Evolutionary conservation across 176 grass and related monocot genomes (phyloP).

Genomic region (Carex kokanica): DNA sequence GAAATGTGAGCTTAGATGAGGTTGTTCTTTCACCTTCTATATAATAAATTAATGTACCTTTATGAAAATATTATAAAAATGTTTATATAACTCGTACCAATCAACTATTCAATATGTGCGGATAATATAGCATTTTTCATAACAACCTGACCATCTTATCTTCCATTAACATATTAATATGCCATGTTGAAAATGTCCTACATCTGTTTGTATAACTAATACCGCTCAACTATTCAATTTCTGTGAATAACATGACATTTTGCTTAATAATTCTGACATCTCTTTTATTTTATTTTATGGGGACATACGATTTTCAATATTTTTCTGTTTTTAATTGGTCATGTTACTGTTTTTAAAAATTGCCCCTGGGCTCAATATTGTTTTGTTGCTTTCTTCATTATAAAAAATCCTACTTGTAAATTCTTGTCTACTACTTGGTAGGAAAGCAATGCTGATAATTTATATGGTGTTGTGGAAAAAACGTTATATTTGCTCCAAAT

Average conservation of each 20-base stretch:
- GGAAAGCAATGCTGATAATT: conserved; percentile 50
- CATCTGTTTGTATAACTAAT: neutral
- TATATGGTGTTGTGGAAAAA: conserved; percentile 79
- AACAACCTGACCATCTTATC: neutral
- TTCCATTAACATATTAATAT: neutral
- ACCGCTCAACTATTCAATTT: neutral
- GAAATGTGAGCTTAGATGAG: conserved; percentile 24
- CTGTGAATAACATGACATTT: neutral
- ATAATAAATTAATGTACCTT: neutral
- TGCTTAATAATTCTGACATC: neutral
- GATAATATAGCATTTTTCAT: neutral
- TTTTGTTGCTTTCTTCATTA: neutral
- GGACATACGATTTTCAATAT: neutral
- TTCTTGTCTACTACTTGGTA: conserved; percentile 5
- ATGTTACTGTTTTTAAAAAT: neutral
- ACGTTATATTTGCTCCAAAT: conserved; percentile 49
- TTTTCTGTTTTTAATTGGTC: neutral
- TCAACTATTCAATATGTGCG: neutral
- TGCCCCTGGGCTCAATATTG: neutral
- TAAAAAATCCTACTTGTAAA: neutral
- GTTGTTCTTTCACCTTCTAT: conserved; percentile 1
- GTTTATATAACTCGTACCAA: neutral
- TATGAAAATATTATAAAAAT: neutral
- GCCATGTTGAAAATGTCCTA: neutral
- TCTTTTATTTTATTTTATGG: neutral